Conservation (phyloP, 495 filamentous ascomycete genomes). For the Aspergillus homomorphus region DNA sequence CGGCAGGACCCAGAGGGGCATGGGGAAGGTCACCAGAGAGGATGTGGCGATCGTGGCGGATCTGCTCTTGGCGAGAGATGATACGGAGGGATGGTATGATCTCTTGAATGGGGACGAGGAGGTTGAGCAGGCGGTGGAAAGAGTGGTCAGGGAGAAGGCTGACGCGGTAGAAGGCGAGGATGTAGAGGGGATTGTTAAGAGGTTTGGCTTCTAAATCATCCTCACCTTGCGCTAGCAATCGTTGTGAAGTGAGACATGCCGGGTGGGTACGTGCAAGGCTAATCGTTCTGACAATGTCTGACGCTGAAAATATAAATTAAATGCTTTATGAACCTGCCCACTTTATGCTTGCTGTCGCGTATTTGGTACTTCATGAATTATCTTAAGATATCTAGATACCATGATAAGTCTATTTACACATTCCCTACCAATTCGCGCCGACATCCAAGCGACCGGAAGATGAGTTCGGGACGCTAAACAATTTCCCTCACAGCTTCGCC, state of each 20-base stretch:
- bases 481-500: slow-evolving; percentile 44
- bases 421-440: too few species aligned
- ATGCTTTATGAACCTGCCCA: too few species aligned
- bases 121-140: slow-evolving; percentile 60
- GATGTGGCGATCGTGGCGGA: slow-evolving; percentile 70
- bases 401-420: neutral
- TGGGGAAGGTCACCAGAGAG: slow-evolving; percentile 57
- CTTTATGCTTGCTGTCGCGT: too few species aligned
- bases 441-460: too few species aligned
- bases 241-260: too few species aligned
- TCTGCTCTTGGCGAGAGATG: slow-evolving; percentile 57
- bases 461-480: too few species aligned
- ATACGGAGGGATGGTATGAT: slow-evolving; percentile 61
- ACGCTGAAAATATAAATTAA: too few species aligned
- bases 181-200: slow-evolving; percentile 47
- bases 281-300: too few species aligned
- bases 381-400: neutral
- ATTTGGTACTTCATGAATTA: neutral
- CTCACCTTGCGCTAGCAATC: neutral
- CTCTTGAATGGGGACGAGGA: slow-evolving; percentile 56
- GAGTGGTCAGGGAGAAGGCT: slow-evolving; percentile 58
- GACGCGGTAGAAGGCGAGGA: slow-evolving; percentile 67
- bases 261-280: too few species aligned
- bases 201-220: slow-evolving; percentile 30
- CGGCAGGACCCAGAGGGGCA: slow-evolving; percentile 54